phyloP scores from a whole-genome alignment of 2,329 filamentous ascomycete species.

The Thermothelomyces thermophilus region DNA sequence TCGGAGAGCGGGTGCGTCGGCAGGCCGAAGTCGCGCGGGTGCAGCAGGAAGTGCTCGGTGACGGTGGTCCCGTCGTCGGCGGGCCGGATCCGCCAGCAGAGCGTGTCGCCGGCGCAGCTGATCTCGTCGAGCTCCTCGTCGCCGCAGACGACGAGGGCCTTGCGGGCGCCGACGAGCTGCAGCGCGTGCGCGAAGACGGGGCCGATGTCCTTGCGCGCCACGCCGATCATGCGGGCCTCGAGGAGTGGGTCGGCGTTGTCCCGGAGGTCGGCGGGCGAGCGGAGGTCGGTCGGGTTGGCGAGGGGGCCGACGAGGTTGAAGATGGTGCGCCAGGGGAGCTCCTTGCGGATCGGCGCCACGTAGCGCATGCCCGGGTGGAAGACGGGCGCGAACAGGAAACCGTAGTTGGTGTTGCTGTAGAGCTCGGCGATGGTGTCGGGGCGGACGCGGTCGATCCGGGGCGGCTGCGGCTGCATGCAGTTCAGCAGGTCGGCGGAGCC shows the following conservation, averaged over 20 bases:
- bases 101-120: slow-evolving; percentile 79
- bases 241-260: slow-evolving; percentile 40
- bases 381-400: slow-evolving; percentile 89
- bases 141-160: slow-evolving; percentile 87
- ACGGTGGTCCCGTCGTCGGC: slow-evolving; percentile 36
- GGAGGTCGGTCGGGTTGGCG: slow-evolving; percentile 78
- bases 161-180: slow-evolving; percentile 65
- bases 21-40: slow-evolving; percentile 83
- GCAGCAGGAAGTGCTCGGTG: slow-evolving; percentile 70
- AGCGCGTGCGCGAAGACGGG: slow-evolving; percentile 85
- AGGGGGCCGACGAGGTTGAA: slow-evolving; percentile 95
- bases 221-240: slow-evolving; percentile 88
- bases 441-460: slow-evolving; percentile 66
- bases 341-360: slow-evolving; percentile 76
- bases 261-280: slow-evolving; percentile 18
- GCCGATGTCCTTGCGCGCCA: slow-evolving; percentile 80
- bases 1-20: slow-evolving; percentile 63
- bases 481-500: slow-evolving; percentile 89
- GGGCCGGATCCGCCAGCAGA: slow-evolving; percentile 75
- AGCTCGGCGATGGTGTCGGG: slow-evolving; percentile 64
- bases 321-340: slow-evolving; percentile 90
- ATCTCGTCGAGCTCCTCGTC: slow-evolving; percentile 94
- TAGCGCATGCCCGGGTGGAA: slow-evolving; percentile 95
- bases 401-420: slow-evolving; percentile 80
- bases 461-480: slow-evolving; percentile 63